Base-by-base conservation (phyloP, 345 rosid genomes). In the Citrus reticulata region DNA sequence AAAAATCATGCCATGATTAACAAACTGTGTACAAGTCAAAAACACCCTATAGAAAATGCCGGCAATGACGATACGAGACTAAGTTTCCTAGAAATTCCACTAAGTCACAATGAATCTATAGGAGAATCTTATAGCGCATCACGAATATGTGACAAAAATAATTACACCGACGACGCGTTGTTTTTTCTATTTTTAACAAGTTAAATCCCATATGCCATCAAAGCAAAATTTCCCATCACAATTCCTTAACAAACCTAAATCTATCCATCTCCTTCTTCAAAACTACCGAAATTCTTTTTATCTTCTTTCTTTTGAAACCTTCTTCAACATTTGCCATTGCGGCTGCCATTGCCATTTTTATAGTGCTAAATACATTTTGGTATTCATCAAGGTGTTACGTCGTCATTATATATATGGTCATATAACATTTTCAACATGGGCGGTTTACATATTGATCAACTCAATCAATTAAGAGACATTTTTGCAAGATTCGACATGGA, bases 401-500 rank as follows among this genome's bases (percentile, higher is more conserved):
- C 51, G 14, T 46, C 51, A 46, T 46, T 13, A 46, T 59, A 16
- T 39, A 46, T 59, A 16, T 39, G 42, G 0, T 37, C 22, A 7
- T 27, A 9, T 19, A 51, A 20, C 29, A 22, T 59, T 20, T 20
- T 51, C 40, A 24, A 60, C 7, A 76, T 63, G 73, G 72, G n/a
- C 9, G 39, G 27, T 11, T 27, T 46, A 24, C 83, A 81, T 81
- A 85, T 71, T 25, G 91, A 74, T 30, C 93, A 90, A 77, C 66
- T 90, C 3, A 79, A 84, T 42, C 93, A 89, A 89, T 80, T 93
- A 35, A 73, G 78, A 81, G 93, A 87, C 60, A 95, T 91, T 17
- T 91, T 93, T 35, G 79, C 81, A 7, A 87, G 93, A 55, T 95
- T 95, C 59, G 97, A 95, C 89, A 88, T 90, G 95, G 99, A 95